Evolutionary conservation across 1,139 yeast genomes (phyloP), one percentile per base, ranked within the genome.

Genomic region (Hansenula lynferdii): DNA sequence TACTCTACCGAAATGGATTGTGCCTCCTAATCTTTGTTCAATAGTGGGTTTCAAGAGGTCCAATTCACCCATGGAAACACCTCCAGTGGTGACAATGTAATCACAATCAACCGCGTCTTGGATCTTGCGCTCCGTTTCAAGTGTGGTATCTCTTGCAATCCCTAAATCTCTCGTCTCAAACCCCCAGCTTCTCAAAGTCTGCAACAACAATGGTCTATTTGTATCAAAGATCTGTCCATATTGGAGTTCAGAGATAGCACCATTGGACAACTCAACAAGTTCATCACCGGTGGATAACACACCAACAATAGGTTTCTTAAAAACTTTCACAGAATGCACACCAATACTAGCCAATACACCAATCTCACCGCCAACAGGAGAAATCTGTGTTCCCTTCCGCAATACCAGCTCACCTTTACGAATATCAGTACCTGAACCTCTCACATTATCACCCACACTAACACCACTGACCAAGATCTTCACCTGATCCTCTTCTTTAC

Each of bases 1-100:
- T 6, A 72, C 76, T 27, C 78, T 55, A 4, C 78, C 78, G 49
- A 72, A 72, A 43, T 70, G 75, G 20, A 72, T 65, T 1, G 45
- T 50, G 1, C 76, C 77, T 0, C 56, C 53, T n/a, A 72, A 45
- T 15, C 46, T 43, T 15, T 63, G 50, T 39, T 69, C 71, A 22
- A 72, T 65, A 0, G 66, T 58, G 0, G 77, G 76, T 42, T 72
- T 72, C 29, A 72, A 47, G 16, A 70, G 54, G 44, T 72, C 78
- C 28, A 63, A 43, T 47, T 72, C 78, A 3, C 78, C 78, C 78
- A 72, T 72, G 1, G 78, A 72, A 3, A 72, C 78, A 12, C 78
- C 78, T 3, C 78, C 78, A 1, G 75, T 66, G 2, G 78, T 70
- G 31, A 72, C 59, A 23, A 72, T 45, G 28, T 65, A 64, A 42